A percentile compares a stretch with the other conserved stretches of the same genome.
phyloP scores from a whole-genome alignment of 306 rosid species.

The Acacia melanoxylon region DNA sequence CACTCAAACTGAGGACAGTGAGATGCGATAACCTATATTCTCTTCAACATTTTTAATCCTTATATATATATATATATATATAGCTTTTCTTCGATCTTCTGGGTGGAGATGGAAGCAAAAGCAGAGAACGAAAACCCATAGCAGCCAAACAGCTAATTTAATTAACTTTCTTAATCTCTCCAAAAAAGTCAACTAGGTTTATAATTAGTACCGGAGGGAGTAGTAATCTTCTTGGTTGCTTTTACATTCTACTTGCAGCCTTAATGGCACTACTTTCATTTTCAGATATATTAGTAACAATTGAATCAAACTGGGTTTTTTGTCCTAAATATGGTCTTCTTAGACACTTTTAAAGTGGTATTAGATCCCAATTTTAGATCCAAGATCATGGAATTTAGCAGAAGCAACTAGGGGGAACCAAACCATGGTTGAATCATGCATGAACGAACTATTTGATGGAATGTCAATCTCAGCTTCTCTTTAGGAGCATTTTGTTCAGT shows the following conservation, averaged over 20 bases:
- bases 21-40: not conserved
- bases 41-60: not conserved
- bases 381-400: not conserved
- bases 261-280: not conserved
- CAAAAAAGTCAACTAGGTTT: no score
- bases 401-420: not conserved
- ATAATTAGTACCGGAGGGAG: no score
- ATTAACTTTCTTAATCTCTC: no score
- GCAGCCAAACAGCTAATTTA: conserved; percentile 34
- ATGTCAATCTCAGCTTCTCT: not conserved
- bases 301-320: not conserved
- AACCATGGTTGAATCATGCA: no score
- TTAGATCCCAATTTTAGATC: not conserved
- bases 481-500: not conserved
- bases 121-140: conserved; percentile 30
- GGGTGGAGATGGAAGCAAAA: conserved; percentile 38
- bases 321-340: not conserved
- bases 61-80: no score
- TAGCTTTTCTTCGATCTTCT: conserved; percentile 7
- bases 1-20: not conserved
- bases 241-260: not conserved
- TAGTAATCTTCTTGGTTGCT: not conserved
- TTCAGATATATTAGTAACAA: not conserved
- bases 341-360: not conserved
- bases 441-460: not conserved